Conservation (phyloP, 495 filamentous ascomycete genomes). For the Penicillium macrosclerotiorum region DNA sequence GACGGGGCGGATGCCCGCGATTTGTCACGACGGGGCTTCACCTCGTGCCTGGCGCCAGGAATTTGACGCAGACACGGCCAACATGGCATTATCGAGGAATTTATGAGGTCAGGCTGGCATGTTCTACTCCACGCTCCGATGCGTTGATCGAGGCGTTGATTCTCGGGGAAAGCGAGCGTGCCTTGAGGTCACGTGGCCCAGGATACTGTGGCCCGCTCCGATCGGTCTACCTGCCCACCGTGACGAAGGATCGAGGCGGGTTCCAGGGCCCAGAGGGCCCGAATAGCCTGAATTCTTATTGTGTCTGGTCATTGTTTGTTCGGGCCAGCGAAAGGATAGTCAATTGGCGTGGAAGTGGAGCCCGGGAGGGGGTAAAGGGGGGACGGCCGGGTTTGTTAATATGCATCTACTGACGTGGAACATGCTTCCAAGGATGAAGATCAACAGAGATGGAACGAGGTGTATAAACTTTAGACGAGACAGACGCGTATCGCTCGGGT, state of each 20-base stretch:
- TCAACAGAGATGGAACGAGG: too few species aligned
- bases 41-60: constrained; percentile 1
- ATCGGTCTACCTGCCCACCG: too few species aligned
- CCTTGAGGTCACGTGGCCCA: constrained; percentile 5
- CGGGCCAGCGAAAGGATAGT: too few species aligned
- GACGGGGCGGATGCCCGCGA: constrained; percentile 9
- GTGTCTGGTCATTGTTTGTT: too few species aligned
- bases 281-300: too few species aligned
- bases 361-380: not conserved
- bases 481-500: too few species aligned
- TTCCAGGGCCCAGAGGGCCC: too few species aligned
- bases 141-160: not conserved
- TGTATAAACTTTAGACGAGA: too few species aligned
- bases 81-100: constrained; percentile 2
- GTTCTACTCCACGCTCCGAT: not conserved
- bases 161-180: not conserved
- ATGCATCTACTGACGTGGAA: not conserved
- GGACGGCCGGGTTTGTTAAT: not conserved
- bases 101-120: constrained; percentile 1
- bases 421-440: too few species aligned
- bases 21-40: constrained; percentile 9
- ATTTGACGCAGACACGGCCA: constrained; percentile 2
- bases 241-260: too few species aligned
- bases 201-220: too few species aligned
- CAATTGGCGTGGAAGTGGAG: constrained; percentile 8